Base-by-base conservation (phyloP, 805 yeast species). In the Citeromyces matritensis region DNA sequence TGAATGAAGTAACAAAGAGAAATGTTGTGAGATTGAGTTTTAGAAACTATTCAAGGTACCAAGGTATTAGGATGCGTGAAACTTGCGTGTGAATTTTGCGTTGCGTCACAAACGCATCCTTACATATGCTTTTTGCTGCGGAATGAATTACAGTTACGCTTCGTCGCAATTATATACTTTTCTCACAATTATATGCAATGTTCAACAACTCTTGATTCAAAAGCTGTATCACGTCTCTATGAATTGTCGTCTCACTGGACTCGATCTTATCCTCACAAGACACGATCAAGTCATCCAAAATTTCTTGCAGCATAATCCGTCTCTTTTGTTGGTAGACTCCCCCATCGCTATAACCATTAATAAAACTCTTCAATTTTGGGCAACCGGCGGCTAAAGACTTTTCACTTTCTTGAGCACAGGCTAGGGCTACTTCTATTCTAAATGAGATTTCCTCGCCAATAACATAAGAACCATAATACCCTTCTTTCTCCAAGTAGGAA, bases 401-500 rank as follows among this genome's bases (percentile, higher is more conserved):
- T 2, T 42, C 38, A 9, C 24, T 31, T 33, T 60, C 64, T 38
- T 68, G 71, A 1, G 64, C 35, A 0, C 64, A 58, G 3, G 91
- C 82, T 24, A 86, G 49, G 0, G 85, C 95, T 2, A 86, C 72
- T 35, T 74, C 73, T 0, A 83, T 68, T 31, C 95, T 57, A 47
- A 75, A 85, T 9, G 94, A 82, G 2, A 74, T 48, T 3, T 65
- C 68, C 4, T 37, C 32, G 26, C 60, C 65, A 3, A 83, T 49
- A 0, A 93, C 79, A 48, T 82, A 86, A 21, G 81, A 88, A 1
- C 78, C 91, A 47, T 51, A 67, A 44, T 83, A 88, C 6, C 65
- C 76, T 26, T 53, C 39, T 3, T 58, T 51, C 39, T 62, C 52
- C 27, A 86, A 55, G 42, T 62, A 74, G 8, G 51, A 53, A 2